Conservation (phyloP, 768 basidiomycete species). For the Coprinopsis marcescibilis region DNA sequence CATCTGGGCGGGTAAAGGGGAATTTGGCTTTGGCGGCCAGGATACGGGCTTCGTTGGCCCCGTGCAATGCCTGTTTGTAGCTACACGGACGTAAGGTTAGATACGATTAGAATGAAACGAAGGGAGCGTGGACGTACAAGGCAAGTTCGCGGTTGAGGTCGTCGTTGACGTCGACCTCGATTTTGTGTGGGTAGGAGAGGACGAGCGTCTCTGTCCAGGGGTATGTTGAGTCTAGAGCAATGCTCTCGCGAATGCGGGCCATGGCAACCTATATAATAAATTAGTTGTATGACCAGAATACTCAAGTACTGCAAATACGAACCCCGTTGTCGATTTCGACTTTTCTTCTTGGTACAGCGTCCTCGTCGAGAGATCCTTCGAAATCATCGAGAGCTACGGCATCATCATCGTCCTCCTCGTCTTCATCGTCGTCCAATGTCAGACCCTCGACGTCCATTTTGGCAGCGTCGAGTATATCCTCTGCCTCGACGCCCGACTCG, state of each 20-base stretch:
- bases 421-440: slow-evolving; percentile 18
- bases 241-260: slow-evolving; percentile 72
- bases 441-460: slow-evolving; percentile 32
- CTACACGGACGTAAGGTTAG: slow-evolving; percentile 33
- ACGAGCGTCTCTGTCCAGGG: slow-evolving; percentile 83
- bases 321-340: slow-evolving; percentile 79
- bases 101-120: not conserved
- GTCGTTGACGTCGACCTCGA: slow-evolving; percentile 74
- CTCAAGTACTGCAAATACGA: slow-evolving; percentile 18
- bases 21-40: slow-evolving; percentile 77
- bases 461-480: slow-evolving; percentile 15
- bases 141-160: slow-evolving; percentile 94
- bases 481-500: slow-evolving; percentile 7
- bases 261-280: slow-evolving; percentile 54
- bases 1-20: slow-evolving; percentile 85
- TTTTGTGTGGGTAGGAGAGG: slow-evolving; percentile 64
- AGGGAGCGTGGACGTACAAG: slow-evolving; percentile 56
- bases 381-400: slow-evolving; percentile 64
- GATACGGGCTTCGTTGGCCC: slow-evolving; percentile 66
- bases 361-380: slow-evolving; percentile 65
- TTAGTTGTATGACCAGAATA: not conserved
- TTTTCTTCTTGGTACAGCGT: slow-evolving; percentile 77
- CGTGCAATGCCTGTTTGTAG: slow-evolving; percentile 91
- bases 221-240: slow-evolving; percentile 66
- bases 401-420: slow-evolving; percentile 35